Base-by-base conservation (phyloP, 192 early-diverging fungal genomes). In the Rhizoclosmatium globosum region DNA sequence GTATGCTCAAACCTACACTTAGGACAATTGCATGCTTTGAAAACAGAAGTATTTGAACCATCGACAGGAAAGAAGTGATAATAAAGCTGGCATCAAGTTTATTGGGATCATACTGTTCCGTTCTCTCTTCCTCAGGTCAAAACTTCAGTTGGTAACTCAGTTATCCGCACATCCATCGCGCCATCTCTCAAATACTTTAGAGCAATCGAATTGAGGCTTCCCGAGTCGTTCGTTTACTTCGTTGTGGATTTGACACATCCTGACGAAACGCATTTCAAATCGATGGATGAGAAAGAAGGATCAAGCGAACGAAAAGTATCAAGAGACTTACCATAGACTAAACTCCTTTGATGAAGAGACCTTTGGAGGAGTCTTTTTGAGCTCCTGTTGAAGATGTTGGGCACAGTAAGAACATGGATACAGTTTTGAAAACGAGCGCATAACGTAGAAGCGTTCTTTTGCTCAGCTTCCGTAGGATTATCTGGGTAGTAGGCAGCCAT, bases 401-500 rank as follows among this genome's bases (percentile, higher is more conserved):
- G 95, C 95, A 82, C 97, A 99, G 41, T 89, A 88, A 13, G 92
- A 91, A 75, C 98, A 99, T 13, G 98, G 98, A 83, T 99, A 99
- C 76, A 97, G 92, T 46, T 93, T 86, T 38, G 93, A 87, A 77
- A 99, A 94, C 21, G 93, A 89, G 0, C 74, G 74, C 61, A 76
- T 76, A 64, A 76, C 1, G 59, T 67, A 38, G 74, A 59, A 38
- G 74, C 74, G 72, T 86, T 89, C 15, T 84, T 76, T 83, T 94
- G 92, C 81, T 99, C 92, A 56, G 83, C 77, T 1, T 71, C 48
- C 2, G 92, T 89, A 0, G 98, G 94, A 19, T 79, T 83, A 39
- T 94, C 91, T 0, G 98, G 96, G 79, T 99, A 99, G 85, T 99
- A 97, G 0, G 96, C 96, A 2, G 96, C 95, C 92, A 97, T 96